Evolutionary conservation across 208 protist species (phyloP).

Genomic region (Crithidia expoeki): DNA sequence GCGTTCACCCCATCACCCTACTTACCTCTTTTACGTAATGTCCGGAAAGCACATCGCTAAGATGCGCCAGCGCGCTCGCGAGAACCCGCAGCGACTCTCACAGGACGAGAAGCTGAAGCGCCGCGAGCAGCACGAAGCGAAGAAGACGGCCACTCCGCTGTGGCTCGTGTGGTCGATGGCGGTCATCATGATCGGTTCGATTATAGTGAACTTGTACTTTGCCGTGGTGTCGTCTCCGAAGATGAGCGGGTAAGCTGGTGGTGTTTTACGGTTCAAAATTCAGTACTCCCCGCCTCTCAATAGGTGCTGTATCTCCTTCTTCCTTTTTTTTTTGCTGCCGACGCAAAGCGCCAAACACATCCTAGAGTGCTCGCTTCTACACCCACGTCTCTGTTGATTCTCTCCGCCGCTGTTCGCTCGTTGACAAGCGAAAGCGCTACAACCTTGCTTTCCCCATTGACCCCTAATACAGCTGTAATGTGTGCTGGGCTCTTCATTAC

Average conservation of each 20-base stretch:
- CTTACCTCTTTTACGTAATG: slow-evolving; percentile 39
- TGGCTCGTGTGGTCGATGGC: slow-evolving; percentile 70
- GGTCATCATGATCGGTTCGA: slow-evolving; percentile 69
- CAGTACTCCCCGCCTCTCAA: too few species aligned
- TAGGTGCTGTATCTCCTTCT: too few species aligned
- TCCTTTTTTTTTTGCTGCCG: neutral
- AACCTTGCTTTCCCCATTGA: neutral
- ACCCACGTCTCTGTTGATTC: neutral
- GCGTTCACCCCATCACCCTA: neutral
- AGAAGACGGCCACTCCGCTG: slow-evolving; percentile 44
- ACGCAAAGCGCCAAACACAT: neutral
- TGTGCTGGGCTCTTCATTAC: slow-evolving; percentile 28
- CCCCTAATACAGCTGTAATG: neutral
- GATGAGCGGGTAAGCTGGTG: slow-evolving; percentile 42
- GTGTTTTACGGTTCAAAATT: too few species aligned
- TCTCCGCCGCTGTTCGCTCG: neutral
- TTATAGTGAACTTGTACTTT: slow-evolving; percentile 80
- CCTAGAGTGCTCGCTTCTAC: neutral
- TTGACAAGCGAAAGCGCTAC: neutral
- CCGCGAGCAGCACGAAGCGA: slow-evolving; percentile 52
- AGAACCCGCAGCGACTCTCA: slow-evolving; percentile 54
- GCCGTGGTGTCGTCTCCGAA: slow-evolving; percentile 63
- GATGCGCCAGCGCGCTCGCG: slow-evolving; percentile 62
- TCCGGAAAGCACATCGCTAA: slow-evolving; percentile 44
- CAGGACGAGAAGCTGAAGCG: slow-evolving; percentile 60